Percentiles rank a stretch among this genome's conserved stretches.
These are phyloP conservation scores for Aspergillus texensis DNA, from an alignment of 2,329 filamentous ascomycete genomes.

Conservation along the genomic window DNA sequence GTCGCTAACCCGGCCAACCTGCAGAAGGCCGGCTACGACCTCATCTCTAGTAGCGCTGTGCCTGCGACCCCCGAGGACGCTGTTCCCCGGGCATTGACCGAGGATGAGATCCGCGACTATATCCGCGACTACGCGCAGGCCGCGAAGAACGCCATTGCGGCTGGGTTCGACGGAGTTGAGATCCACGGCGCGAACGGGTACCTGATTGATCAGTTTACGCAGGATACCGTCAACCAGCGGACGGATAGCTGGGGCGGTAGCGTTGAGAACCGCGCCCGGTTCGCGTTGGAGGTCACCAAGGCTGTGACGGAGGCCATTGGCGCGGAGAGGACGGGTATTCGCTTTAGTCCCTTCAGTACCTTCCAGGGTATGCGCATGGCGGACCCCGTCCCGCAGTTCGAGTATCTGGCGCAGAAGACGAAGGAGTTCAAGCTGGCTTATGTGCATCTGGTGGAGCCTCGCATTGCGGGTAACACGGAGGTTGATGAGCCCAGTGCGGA, in stretches of 20 bases:
- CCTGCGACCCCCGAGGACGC: constrained; percentile 25
- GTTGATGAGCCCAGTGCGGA: constrained; percentile 37
- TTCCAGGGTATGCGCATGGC: constrained; percentile 59
- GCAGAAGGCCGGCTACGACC: constrained; percentile 14
- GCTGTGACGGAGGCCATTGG: constrained; percentile 49
- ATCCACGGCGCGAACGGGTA: constrained; percentile 55
- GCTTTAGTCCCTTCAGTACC: constrained; percentile 49
- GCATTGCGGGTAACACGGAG: constrained; percentile 41
- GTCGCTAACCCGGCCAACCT: constrained; percentile 46
- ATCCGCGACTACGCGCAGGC: constrained; percentile 49
- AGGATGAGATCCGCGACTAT: constrained; percentile 47
- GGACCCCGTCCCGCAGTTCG: constrained; percentile 66
- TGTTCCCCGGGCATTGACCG: constrained; percentile 34
- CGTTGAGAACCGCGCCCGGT: constrained; percentile 55
- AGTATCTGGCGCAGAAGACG: constrained; percentile 56
- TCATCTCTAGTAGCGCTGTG: constrained; percentile 28
- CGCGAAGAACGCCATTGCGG: constrained; percentile 56
- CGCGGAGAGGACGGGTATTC: constrained; percentile 47
- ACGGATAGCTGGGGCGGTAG: constrained; percentile 55
- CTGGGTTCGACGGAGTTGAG: constrained; percentile 58
- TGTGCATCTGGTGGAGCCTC: constrained; percentile 63
- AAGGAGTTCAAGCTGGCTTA: constrained; percentile 60
- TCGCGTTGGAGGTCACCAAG: constrained; percentile 56
- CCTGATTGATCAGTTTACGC: constrained; percentile 55
- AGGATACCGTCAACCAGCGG: constrained; percentile 51